Base-by-base conservation (phyloP, 2,329 filamentous ascomycete genomes). In the Colletotrichum sp. region DNA sequence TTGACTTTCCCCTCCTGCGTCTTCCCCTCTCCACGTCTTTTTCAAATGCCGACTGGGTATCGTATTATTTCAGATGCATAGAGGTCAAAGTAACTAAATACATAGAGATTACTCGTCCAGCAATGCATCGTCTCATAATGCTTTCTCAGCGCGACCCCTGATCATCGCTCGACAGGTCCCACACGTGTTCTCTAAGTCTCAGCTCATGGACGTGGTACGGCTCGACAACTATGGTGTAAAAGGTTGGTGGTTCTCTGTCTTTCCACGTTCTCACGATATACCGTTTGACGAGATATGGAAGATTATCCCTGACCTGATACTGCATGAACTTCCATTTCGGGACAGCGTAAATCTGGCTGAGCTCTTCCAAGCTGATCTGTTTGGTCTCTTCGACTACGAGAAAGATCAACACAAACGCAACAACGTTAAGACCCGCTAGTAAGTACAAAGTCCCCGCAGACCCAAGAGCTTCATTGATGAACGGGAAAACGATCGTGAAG, bases 391-490 rank as follows among this genome's bases (percentile, higher is more conserved):
- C 85, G 5, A 87, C 84, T 3, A 87, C 76, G 3, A 88, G 80
- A 78, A 87, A 87, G 16, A 89, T 84, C 30, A 88, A 81, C 3
- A 85, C 76, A 24, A 87, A 85, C 1, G 87, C 86, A 6, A 88
- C 66, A 6, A 89, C 58, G 77, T 89, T 89, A 26, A 89, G 80
- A 3, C 83, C 86, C 1, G 62, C 26, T 4, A 66, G 12, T 15
- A 64, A 26, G 18, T 2, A 32, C 3, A 64, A 0, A 0, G 61
- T n/a, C 12, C 61, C 61, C 4, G 16, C 28, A 5, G 32, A 38
- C 12, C 1, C 2, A 8, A 64, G 18, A 8, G n/a, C 3, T 8
- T 38, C 13, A 8, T 64, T 38, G 4, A 64, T 21, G 30, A 3
- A 64, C 7, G 61, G 61, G 30, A 64, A 64, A 21, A 64, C 30